phyloP scores from a whole-genome alignment of 352 stramenopile genomes.

The Pythium chondricola region DNA sequence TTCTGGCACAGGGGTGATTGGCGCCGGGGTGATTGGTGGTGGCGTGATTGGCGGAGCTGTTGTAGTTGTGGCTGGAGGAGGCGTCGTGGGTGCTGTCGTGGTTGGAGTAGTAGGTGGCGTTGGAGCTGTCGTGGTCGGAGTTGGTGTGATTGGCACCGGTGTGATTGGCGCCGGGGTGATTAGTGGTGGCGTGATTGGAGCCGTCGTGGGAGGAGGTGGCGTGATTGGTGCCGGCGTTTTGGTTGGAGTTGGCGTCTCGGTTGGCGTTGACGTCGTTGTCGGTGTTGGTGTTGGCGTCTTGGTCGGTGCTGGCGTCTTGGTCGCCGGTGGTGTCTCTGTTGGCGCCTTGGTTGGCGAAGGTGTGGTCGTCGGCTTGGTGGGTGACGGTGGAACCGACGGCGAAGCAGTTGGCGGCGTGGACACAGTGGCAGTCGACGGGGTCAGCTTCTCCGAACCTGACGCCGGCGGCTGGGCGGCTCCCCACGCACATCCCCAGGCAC shows the following conservation, averaged over 20 bases:
- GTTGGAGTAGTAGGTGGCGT: constrained; percentile 5
- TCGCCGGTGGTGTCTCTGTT: constrained; percentile 15
- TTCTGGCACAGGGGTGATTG: background rate
- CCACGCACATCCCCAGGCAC: constrained; percentile 63
- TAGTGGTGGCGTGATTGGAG: constrained; percentile 1
- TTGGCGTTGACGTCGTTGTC: background rate
- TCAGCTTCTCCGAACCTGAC: constrained; percentile 15
- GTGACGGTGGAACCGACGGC: background rate
- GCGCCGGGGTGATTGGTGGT: constrained; percentile 9
- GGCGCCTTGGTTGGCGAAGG: constrained; percentile 24
- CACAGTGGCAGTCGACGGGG: constrained; percentile 9
- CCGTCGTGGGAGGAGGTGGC: constrained; percentile 9
- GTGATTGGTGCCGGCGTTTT: background rate
- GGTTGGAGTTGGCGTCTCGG: constrained; percentile 9
- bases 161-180: constrained; percentile 8
- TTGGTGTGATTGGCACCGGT: background rate
- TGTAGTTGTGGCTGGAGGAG: constrained; percentile 3
- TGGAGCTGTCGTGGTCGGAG: background rate
- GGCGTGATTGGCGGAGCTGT: constrained; percentile 1
- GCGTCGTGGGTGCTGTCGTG: background rate
- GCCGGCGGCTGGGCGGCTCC: constrained; percentile 20
- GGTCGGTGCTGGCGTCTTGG: background rate
- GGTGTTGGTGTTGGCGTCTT: background rate
- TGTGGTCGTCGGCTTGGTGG: constrained; percentile 13
- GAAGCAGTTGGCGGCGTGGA: constrained; percentile 1